Conservation (phyloP, 2,329 filamentous ascomycete species). For the Corynespora cassiicola region DNA sequence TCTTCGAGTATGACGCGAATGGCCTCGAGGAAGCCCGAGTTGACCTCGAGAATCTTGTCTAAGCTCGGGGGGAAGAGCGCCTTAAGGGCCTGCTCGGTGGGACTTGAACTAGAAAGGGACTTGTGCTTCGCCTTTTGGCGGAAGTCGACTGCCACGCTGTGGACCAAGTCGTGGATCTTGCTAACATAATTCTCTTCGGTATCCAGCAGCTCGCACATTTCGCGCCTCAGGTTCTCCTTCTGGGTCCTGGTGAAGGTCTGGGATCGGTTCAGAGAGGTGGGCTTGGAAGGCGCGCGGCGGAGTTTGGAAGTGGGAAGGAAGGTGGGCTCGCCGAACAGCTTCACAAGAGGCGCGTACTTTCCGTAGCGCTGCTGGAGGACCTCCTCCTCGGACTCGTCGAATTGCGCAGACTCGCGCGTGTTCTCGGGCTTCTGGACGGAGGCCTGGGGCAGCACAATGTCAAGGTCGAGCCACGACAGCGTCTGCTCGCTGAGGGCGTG, state of each 20-base stretch:
- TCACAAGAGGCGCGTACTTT: slow-evolving; percentile 76
- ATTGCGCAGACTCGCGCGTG: slow-evolving; percentile 61
- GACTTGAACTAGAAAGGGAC: slow-evolving; percentile 68
- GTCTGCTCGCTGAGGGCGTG: slow-evolving; percentile 81
- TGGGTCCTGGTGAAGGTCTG: slow-evolving; percentile 81
- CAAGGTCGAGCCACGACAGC: slow-evolving; percentile 84
- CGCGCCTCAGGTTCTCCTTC: slow-evolving; percentile 83
- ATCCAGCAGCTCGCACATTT: slow-evolving; percentile 88
- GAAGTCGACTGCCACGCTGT: slow-evolving; percentile 81
- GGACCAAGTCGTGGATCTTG: slow-evolving; percentile 84
- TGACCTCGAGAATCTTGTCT: slow-evolving; percentile 80
- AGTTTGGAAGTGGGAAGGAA: slow-evolving; percentile 87
- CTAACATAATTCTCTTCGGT: slow-evolving; percentile 94
- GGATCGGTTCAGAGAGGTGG: slow-evolving; percentile 78
- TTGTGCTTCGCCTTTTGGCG: slow-evolving; percentile 70
- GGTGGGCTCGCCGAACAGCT: slow-evolving; percentile 80
- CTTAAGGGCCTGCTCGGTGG: slow-evolving; percentile 74
- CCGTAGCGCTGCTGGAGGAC: slow-evolving; percentile 76
- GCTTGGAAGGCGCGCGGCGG: slow-evolving; percentile 84
- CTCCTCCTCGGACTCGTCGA: slow-evolving; percentile 69
- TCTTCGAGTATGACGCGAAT: slow-evolving; percentile 80
- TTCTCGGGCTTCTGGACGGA: slow-evolving; percentile 60
- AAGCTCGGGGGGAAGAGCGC: slow-evolving; percentile 82
- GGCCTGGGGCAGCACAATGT: slow-evolving; percentile 82
- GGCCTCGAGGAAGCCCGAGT: slow-evolving; percentile 79